These are phyloP conservation scores for Paraglomus occultum DNA, from an alignment of 192 early-diverging fungal genomes.

Conservation along the genomic window DNA sequence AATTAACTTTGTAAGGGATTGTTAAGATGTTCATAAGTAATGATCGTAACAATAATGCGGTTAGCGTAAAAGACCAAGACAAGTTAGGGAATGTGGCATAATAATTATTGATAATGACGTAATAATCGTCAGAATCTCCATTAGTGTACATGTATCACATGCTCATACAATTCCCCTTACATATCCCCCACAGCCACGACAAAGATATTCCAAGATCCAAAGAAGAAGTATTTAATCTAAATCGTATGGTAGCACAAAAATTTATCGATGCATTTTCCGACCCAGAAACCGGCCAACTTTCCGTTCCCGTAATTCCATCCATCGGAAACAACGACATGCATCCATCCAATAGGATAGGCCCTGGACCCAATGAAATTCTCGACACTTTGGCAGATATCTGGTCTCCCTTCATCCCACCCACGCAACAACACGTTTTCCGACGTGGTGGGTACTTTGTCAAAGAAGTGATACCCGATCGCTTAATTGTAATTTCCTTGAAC, in stretches of 20 bases:
- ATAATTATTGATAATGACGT: not conserved
- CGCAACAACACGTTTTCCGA: constrained; percentile 49
- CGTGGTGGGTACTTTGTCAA: constrained; percentile 58
- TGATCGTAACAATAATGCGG: too few relatives aligned
- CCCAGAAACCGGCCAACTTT: not conserved
- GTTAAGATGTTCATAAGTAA: too few relatives aligned
- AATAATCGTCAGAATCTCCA: not conserved
- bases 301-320: constrained; percentile 47
- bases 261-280: constrained; percentile 44
- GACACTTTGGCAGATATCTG: constrained; percentile 46
- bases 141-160: not conserved
- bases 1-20: not conserved
- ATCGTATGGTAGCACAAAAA: constrained; percentile 41
- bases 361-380: constrained; percentile 45
- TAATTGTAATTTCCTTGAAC: constrained; percentile 58
- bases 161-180: not conserved
- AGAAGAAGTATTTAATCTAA: constrained; percentile 51
- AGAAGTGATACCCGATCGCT: constrained; percentile 39
- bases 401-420: constrained; percentile 50
- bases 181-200: constrained; percentile 58
- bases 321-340: constrained; percentile 71
- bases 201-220: constrained; percentile 51
- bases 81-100: not conserved
- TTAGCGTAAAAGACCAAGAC: not conserved
- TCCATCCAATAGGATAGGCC: constrained; percentile 59